These are phyloP conservation scores for Sisymbrium altissimum DNA, from an alignment of 345 rosid genomes.

Conservation along the genomic window DNA sequence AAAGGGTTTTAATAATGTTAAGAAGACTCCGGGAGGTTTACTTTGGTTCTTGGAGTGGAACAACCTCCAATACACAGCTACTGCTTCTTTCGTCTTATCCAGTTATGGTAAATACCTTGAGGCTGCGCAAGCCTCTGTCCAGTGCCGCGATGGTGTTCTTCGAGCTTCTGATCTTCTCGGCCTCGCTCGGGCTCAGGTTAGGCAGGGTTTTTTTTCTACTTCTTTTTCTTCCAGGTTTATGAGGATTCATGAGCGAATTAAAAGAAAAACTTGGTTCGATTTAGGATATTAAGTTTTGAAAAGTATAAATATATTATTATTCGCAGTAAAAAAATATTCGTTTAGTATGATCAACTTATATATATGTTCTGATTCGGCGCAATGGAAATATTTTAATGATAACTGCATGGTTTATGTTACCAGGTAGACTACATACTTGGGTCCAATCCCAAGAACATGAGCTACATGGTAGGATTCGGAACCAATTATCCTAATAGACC, in stretches of 20 bases:
- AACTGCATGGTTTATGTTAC: neutral
- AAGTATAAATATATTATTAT: too few relatives aligned
- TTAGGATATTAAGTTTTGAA: too few relatives aligned
- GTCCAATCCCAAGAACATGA: conserved; percentile 74
- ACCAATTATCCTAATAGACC: conserved; percentile 62
- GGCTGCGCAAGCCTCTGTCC: conserved; percentile 36
- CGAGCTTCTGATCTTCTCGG: conserved; percentile 29
- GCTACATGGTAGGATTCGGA: conserved; percentile 95
- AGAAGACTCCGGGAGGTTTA: conserved; percentile 54
- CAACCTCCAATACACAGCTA: conserved; percentile 52
- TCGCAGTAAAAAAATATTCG: too few relatives aligned
- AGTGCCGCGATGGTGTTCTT: conserved; percentile 27
- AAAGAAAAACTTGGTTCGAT: neutral
- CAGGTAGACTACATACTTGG: conserved; percentile 90
- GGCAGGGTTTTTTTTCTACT: too few relatives aligned
- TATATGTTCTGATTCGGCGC: too few relatives aligned
- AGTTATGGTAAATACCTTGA: conserved; percentile 43
- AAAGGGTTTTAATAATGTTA: conserved; percentile 51
- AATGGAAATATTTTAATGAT: too few relatives aligned
- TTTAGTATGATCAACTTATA: too few relatives aligned
- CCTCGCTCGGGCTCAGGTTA: conserved; percentile 24
- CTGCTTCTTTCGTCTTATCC: conserved; percentile 41
- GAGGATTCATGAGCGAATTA: too few relatives aligned
- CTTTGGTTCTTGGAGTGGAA: conserved; percentile 46
- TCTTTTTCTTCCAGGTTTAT: too few relatives aligned